Conservation (phyloP, 495 filamentous ascomycete genomes). For the Cryomyces minteri region DNA sequence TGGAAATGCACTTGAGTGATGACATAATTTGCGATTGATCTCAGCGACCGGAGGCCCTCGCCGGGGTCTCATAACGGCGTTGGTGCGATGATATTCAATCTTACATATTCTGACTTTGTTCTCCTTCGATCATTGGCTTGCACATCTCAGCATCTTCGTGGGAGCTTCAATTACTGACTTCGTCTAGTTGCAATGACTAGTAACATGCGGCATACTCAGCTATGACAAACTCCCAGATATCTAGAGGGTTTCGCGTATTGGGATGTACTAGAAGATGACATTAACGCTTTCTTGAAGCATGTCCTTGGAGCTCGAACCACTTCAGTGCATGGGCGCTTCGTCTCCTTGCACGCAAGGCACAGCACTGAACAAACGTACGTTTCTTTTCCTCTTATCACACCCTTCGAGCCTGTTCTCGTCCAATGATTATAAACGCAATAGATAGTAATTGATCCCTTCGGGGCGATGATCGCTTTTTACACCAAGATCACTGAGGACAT, state of each 20-base stretch:
- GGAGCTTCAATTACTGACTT: conserved; percentile 1
- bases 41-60: conserved; percentile 56
- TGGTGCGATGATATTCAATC: conserved; percentile 68
- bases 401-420: conserved; percentile 12
- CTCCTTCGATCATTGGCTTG: conserved; percentile 2
- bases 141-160: conserved; percentile 2
- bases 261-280: neutral
- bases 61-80: conserved; percentile 63
- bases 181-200: neutral
- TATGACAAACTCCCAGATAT: neutral
- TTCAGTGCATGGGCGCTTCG: no score
- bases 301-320: neutral
- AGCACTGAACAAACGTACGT: no score
- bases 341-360: no score
- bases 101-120: conserved; percentile 40
- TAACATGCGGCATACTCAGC: neutral
- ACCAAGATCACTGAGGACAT: conserved; percentile 75
- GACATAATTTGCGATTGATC: conserved; percentile 99
- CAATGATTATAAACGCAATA: conserved; percentile 74
- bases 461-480: conserved; percentile 44
- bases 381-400: neutral
- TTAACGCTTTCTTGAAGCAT: neutral
- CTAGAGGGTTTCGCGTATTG: neutral
- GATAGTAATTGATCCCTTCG: conserved; percentile 66
- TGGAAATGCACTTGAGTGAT: conserved; percentile 26